A percentile compares a stretch with the other conserved stretches of the same genome.
phyloP scores from a whole-genome alignment of 208 protist species.

The Trypanosoma boissoni region DNA sequence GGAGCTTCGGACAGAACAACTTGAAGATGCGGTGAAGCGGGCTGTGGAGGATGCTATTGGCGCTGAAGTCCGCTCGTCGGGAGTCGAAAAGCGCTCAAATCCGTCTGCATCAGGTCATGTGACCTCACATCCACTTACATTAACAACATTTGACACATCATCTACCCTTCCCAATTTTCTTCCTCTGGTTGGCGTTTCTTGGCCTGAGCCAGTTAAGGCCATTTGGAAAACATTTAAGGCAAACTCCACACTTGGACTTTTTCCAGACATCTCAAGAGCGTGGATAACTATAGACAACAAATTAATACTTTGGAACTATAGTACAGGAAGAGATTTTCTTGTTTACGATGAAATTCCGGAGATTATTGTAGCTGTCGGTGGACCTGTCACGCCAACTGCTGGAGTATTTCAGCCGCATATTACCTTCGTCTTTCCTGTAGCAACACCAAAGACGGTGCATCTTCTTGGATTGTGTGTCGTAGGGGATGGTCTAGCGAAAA shows the following conservation, averaged over 20 bases:
- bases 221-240: slow-evolving; percentile 67
- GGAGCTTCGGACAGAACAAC: slow-evolving; percentile 12
- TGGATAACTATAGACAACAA: slow-evolving; percentile 88
- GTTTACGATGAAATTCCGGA: slow-evolving; percentile 83
- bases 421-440: slow-evolving; percentile 69
- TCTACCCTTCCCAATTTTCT: slow-evolving; percentile 76
- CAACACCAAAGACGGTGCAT: slow-evolving; percentile 64
- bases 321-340: slow-evolving; percentile 68
- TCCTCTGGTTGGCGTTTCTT: slow-evolving; percentile 59
- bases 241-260: slow-evolving; percentile 72
- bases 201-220: slow-evolving; percentile 66
- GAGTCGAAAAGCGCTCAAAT: slow-evolving; percentile 36
- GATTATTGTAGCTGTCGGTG: slow-evolving; percentile 78
- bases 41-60: slow-evolving; percentile 66
- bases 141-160: slow-evolving; percentile 72
- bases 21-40: slow-evolving; percentile 24
- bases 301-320: slow-evolving; percentile 83
- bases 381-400: slow-evolving; percentile 37
- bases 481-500: slow-evolving; percentile 36
- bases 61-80: slow-evolving; percentile 36
- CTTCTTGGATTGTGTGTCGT: slow-evolving; percentile 81
- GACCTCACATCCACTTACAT: slow-evolving; percentile 54
- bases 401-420: slow-evolving; percentile 85
- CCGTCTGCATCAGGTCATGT: slow-evolving; percentile 51
- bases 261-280: slow-evolving; percentile 65